phyloP scores from a whole-genome alignment of 768 basidiomycete genomes.

The Suillus cothurnatus region DNA sequence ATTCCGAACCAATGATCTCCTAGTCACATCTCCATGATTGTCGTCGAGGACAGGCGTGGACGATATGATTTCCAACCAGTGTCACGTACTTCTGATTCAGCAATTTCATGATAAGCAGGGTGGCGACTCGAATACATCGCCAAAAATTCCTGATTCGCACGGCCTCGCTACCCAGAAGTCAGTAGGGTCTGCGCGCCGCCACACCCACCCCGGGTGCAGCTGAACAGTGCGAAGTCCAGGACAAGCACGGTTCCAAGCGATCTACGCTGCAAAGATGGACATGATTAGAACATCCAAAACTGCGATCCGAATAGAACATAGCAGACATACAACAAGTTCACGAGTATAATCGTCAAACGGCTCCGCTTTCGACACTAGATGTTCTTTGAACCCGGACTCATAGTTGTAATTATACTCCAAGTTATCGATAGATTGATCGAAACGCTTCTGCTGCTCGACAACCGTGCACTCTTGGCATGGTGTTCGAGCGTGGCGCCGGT shows the following conservation, averaged over 20 bases:
- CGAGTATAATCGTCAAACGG: not conserved
- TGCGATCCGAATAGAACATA: not conserved
- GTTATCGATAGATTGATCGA: not conserved
- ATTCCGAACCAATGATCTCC: not conserved
- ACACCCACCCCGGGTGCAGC: constrained; percentile 40
- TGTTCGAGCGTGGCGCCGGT: not conserved
- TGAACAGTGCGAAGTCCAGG: constrained; percentile 42
- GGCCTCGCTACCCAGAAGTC: not conserved
- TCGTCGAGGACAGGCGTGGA: not conserved
- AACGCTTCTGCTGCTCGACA: not conserved
- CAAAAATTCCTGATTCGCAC: not conserved
- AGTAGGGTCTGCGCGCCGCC: constrained; percentile 33
- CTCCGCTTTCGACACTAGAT: not conserved
- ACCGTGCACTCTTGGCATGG: not conserved
- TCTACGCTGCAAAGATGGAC: constrained; percentile 25
- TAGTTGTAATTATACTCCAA: not conserved
- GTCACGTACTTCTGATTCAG: not conserved
- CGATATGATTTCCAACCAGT: not conserved
- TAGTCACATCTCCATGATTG: not conserved
- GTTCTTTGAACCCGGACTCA: not conserved
- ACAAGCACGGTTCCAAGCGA: constrained; percentile 46
- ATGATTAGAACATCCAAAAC: not conserved
- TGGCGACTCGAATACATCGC: not conserved
- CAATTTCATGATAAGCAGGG: not conserved
- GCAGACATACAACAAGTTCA: constrained; percentile 3